Percentiles rank a stretch among this genome's conserved stretches.
These are phyloP conservation scores for Hymenochaete sp. DNA, from an alignment of 1,284 basidiomycete species.

Conservation along the genomic window DNA sequence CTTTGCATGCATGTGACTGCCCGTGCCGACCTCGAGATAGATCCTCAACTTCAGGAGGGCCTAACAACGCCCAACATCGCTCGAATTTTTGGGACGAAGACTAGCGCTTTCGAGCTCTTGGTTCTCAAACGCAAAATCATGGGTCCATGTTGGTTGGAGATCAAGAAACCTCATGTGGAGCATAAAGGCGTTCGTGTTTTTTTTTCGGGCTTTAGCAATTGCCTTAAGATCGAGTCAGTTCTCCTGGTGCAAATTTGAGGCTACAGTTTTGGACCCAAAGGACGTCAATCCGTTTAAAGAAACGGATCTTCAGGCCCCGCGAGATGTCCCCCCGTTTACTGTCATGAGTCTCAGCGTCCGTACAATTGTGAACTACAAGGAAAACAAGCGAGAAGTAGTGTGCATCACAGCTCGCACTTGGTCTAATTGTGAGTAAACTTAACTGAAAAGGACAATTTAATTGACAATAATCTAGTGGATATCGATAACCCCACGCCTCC, in stretches of 20 bases:
- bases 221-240: constrained; percentile 38
- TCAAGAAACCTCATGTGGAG: constrained; percentile 68
- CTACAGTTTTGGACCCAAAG: constrained; percentile 79
- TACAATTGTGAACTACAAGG: constrained; percentile 91
- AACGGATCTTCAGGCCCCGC: constrained; percentile 62
- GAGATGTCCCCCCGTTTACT: constrained; percentile 83
- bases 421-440: constrained; percentile 65
- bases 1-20: background rate
- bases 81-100: constrained; percentile 88
- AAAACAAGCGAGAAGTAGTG: constrained; percentile 91
- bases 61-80: constrained; percentile 79
- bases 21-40: constrained; percentile 24
- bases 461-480: constrained; percentile 42
- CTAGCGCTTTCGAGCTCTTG: constrained; percentile 90
- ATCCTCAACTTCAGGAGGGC: constrained; percentile 60
- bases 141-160: constrained; percentile 95
- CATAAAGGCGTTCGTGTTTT: constrained; percentile 61
- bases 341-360: constrained; percentile 84
- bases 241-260: constrained; percentile 95
- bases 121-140: constrained; percentile 95
- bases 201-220: background rate
- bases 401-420: constrained; percentile 81
- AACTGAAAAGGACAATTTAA: background rate
- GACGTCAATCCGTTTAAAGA: constrained; percentile 80
- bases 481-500: constrained; percentile 88